Evolutionary conservation across 2,329 filamentous ascomycete species (phyloP).

Genomic region (Monilinia laxa): DNA sequence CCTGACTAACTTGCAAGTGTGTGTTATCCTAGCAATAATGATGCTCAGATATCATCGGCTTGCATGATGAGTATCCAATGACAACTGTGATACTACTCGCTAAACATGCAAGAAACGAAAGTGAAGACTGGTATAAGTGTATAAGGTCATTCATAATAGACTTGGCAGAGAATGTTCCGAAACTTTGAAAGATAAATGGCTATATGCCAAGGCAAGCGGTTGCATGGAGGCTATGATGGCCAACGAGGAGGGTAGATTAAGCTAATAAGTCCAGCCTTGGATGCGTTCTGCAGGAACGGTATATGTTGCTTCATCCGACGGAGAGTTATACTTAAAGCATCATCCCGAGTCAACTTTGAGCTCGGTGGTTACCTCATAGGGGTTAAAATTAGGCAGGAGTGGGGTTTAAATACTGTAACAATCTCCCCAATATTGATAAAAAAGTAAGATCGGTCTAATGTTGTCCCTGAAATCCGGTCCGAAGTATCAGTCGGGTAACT

Average conservation of each 20-base stretch:
- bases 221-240: background rate
- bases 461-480: conserved; percentile 2
- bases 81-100: background rate
- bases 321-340: background rate
- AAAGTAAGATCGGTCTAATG: conserved; percentile 2
- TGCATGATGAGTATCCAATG: conserved; percentile 5
- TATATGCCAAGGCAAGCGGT: background rate
- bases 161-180: conserved; percentile 9
- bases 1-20: background rate
- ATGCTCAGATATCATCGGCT: background rate
- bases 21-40: background rate
- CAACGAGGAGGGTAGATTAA: background rate
- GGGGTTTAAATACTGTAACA: background rate
- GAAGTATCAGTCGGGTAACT: background rate
- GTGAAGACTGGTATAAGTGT: background rate
- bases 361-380: background rate
- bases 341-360: background rate
- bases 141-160: conserved; percentile 2
- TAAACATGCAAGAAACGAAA: conserved; percentile 11
- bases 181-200: background rate
- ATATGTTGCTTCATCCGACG: background rate
- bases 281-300: background rate
- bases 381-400: background rate
- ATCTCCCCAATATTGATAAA: conserved; percentile 10
- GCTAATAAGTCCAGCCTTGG: background rate